A percentile compares a stretch with the other conserved stretches of the same genome.
phyloP scores from a whole-genome alignment of 805 yeast species.

The Barnettozyma populi region DNA sequence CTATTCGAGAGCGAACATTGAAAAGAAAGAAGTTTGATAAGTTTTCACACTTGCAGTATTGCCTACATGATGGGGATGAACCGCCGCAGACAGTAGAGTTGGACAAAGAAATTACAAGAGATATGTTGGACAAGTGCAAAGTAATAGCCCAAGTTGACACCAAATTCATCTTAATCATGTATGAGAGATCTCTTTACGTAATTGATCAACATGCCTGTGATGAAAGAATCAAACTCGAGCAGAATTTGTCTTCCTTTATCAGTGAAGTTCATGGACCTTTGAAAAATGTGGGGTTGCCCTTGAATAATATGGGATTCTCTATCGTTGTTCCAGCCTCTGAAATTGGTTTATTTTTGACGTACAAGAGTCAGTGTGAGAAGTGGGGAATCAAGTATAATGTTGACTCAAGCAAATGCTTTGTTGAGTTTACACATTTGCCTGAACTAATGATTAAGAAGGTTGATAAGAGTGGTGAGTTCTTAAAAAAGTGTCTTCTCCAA shows the following conservation, averaged over 20 bases:
- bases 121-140: conserved; percentile 20
- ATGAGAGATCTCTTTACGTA: conserved; percentile 29
- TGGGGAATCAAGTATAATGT: conserved; percentile 42
- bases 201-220: conserved; percentile 86
- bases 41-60: neutral
- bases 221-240: conserved; percentile 64
- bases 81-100: conserved; percentile 8
- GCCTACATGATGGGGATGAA: neutral
- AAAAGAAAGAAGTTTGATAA: neutral
- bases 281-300: conserved; percentile 11
- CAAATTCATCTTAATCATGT: conserved; percentile 53
- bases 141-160: conserved; percentile 56
- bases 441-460: conserved; percentile 31
- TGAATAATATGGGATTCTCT: conserved; percentile 9
- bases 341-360: conserved; percentile 26
- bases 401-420: neutral
- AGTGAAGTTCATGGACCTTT: conserved; percentile 22
- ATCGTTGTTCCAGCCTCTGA: conserved; percentile 28
- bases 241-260: conserved; percentile 34
- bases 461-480: conserved; percentile 23
- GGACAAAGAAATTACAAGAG: conserved; percentile 13
- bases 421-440: conserved; percentile 41
- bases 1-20: neutral
- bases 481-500: conserved; percentile 37
- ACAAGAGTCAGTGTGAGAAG: conserved; percentile 23